Conservation (phyloP, 2,329 filamentous ascomycete species). For the Aspergillus niger region DNA sequence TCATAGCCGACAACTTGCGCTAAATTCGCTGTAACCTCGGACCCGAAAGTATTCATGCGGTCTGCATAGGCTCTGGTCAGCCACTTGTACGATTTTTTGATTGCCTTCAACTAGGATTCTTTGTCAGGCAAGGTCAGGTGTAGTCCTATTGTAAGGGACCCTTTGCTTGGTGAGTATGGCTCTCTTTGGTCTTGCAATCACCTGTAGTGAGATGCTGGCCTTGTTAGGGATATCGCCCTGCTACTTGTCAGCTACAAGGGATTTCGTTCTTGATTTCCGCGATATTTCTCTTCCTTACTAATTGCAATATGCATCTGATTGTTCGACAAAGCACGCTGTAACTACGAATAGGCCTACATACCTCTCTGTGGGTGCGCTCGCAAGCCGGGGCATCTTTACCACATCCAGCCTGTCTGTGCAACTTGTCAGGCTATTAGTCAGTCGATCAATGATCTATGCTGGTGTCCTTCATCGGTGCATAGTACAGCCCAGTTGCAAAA, state of each 20-base stretch:
- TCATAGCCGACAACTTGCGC: slow-evolving; percentile 1
- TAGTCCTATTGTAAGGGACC: background rate
- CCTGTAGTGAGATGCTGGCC: background rate
- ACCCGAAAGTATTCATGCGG: slow-evolving; percentile 1
- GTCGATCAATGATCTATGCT: background rate
- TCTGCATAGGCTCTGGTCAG: background rate
- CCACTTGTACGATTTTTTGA: background rate
- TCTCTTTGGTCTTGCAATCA: background rate
- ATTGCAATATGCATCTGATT: background rate
- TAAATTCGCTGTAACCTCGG: background rate
- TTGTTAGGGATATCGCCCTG: background rate
- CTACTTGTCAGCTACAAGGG: background rate
- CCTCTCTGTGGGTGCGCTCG: background rate
- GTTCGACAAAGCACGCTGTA: background rate
- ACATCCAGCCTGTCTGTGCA: background rate
- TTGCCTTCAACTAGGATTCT: no score
- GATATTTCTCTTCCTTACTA: background rate
- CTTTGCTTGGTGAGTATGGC: background rate
- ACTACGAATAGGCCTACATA: background rate
- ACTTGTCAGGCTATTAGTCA: background rate
- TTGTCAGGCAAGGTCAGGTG: background rate
- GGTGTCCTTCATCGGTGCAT: background rate
- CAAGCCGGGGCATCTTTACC: background rate
- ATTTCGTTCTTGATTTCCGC: background rate
- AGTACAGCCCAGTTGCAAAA: background rate